Percentiles rank a stretch among this genome's conserved stretches.
phyloP scores from a whole-genome alignment of 2,329 filamentous ascomycete genomes.

The Calycina herbarum region DNA sequence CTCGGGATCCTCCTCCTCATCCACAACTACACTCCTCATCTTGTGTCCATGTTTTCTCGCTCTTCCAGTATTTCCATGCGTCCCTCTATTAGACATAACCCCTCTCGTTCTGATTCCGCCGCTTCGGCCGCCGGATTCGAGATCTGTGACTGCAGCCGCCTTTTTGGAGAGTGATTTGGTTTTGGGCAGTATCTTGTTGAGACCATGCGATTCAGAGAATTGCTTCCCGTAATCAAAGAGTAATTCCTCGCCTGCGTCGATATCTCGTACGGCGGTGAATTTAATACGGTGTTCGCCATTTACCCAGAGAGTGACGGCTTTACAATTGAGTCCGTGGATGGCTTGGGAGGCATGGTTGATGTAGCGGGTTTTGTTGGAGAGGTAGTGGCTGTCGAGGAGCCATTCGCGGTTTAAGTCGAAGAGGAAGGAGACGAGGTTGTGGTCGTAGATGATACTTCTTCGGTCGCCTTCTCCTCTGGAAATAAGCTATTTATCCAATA shows the following conservation, averaged over 20 bases:
- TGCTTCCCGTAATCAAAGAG: constrained; percentile 80
- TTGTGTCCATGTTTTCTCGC: background rate
- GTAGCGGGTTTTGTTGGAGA: constrained; percentile 79
- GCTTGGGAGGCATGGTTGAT: constrained; percentile 74
- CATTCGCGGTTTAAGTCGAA: constrained; percentile 52
- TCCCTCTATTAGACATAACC: background rate
- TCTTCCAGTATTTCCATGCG: background rate
- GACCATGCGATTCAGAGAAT: constrained; percentile 52
- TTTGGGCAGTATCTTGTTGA: constrained; percentile 49
- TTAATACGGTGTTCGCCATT: constrained; percentile 76
- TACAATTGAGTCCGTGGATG: constrained; percentile 61
- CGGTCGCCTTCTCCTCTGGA: constrained; percentile 34
- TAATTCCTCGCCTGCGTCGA: constrained; percentile 72
- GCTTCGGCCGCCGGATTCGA: background rate
- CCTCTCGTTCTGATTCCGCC: background rate
- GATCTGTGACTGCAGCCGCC: background rate
- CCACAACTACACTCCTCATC: background rate
- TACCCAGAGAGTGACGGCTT: constrained; percentile 68
- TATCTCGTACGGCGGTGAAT: constrained; percentile 66
- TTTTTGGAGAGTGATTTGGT: background rate
- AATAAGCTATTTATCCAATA: constrained; percentile 53
- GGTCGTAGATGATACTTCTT: constrained; percentile 39
- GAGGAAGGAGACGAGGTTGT: constrained; percentile 45
- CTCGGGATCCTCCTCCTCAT: background rate
- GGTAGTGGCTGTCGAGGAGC: constrained; percentile 69